Conservation (phyloP, 1,139 yeast genomes). For the Saccharomyces hybrid region DNA sequence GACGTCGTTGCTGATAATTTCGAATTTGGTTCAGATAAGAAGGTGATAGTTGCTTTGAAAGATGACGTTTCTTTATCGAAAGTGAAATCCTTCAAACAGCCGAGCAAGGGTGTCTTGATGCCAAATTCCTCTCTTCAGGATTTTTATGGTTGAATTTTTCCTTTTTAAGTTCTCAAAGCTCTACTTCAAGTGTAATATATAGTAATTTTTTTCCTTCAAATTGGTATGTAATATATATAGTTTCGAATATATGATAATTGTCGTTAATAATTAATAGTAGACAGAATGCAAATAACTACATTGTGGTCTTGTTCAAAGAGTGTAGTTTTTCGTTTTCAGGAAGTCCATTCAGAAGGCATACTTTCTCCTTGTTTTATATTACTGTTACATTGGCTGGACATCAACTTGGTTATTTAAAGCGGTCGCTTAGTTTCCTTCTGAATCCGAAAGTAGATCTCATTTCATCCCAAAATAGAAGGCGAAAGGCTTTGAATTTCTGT, state of each 20-base stretch:
- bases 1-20: slow-evolving; percentile 71
- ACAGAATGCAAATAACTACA: not conserved
- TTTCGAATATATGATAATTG: not conserved
- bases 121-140: slow-evolving; percentile 10
- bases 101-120: slow-evolving; percentile 38
- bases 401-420: not conserved
- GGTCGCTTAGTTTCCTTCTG: slow-evolving; percentile 15
- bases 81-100: slow-evolving; percentile 49
- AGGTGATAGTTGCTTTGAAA: slow-evolving; percentile 61
- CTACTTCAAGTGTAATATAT: not conserved
- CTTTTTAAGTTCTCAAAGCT: not conserved
- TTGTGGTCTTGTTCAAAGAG: not conserved
- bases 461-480: slow-evolving; percentile 59
- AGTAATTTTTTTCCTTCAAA: not conserved
- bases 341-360: not conserved
- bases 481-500: slow-evolving; percentile 56
- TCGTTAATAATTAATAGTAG: not conserved
- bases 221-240: not conserved
- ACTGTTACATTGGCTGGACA: not conserved
- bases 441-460: slow-evolving; percentile 47
- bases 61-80: slow-evolving; percentile 64
- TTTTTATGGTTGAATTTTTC: slow-evolving; percentile 4
- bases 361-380: not conserved
- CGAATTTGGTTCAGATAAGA: slow-evolving; percentile 62
- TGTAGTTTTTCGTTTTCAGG: not conserved